Conservation (phyloP, 2,329 filamentous ascomycete genomes). For the Pseudogymnoascus sp. region DNA sequence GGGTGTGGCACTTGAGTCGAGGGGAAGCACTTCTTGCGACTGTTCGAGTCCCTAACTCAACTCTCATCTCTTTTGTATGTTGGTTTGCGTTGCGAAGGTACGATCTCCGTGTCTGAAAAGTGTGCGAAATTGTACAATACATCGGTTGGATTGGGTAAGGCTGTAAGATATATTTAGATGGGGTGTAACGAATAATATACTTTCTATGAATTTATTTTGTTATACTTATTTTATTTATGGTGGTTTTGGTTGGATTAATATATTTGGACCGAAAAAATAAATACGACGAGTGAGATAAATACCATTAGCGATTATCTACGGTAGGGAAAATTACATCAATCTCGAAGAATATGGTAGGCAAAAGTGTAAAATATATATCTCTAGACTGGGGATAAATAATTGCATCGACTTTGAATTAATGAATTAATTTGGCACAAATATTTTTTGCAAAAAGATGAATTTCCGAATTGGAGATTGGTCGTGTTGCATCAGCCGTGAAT, state of each 20-base stretch:
- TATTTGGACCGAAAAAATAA: neutral
- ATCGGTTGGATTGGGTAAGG: neutral
- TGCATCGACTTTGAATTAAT: too few species aligned
- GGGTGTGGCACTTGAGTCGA: constrained; percentile 7
- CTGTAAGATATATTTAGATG: constrained; percentile 7
- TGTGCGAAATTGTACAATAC: constrained; percentile 5
- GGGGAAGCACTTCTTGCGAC: neutral
- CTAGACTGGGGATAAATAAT: too few species aligned
- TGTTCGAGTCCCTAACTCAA: neutral
- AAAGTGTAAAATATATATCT: too few species aligned
- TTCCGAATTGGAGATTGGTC: too few species aligned
- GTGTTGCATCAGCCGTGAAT: constrained; percentile 23
- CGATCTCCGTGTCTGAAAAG: neutral
- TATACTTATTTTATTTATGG: neutral
- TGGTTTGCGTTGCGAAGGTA: neutral
- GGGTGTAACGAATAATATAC: constrained; percentile 9
- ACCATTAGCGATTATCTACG: neutral
- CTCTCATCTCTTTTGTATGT: neutral
- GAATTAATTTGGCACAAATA: too few species aligned
- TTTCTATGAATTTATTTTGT: neutral
- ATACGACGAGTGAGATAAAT: neutral
- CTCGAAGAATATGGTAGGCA: too few species aligned
- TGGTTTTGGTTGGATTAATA: neutral
- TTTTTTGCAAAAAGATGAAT: too few species aligned
- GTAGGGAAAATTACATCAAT: too few species aligned